Conservation (phyloP, 2,329 filamentous ascomycete species). For the Domatiomyces catenatus region DNA sequence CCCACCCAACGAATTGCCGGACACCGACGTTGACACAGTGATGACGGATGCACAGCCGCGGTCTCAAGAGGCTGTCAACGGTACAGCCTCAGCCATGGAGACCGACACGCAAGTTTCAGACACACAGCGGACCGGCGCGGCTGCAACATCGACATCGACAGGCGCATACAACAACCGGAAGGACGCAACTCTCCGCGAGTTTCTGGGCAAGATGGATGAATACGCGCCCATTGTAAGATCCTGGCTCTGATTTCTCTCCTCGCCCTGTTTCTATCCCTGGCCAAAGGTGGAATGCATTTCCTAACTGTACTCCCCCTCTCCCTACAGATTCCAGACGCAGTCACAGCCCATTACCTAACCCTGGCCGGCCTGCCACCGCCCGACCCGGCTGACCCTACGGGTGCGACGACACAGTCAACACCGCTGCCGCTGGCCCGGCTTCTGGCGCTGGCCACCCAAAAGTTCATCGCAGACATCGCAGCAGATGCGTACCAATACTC, state of each 20-base stretch:
- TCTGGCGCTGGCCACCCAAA: slow-evolving; percentile 92
- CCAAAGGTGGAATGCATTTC: neutral
- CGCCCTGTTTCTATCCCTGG: neutral
- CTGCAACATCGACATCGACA: slow-evolving; percentile 1
- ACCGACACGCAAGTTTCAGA: slow-evolving; percentile 7
- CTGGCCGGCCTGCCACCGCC: slow-evolving; percentile 87
- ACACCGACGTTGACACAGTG: slow-evolving; percentile 18
- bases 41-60: slow-evolving; percentile 13
- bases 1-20: neutral
- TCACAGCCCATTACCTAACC: slow-evolving; percentile 95
- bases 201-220: slow-evolving; percentile 92
- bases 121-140: slow-evolving; percentile 9
- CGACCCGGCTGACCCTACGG: slow-evolving; percentile 55
- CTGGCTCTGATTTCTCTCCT: neutral
- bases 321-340: slow-evolving; percentile 78
- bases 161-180: slow-evolving; percentile 55
- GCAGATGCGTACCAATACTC: slow-evolving; percentile 97
- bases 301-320: neutral
- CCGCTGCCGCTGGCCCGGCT: slow-evolving; percentile 78
- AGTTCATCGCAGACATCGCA: slow-evolving; percentile 94
- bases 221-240: slow-evolving; percentile 80
- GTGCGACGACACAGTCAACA: slow-evolving; percentile 60
- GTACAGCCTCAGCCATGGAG: slow-evolving; percentile 6
- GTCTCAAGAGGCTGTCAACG: slow-evolving; percentile 7
- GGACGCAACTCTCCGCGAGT: slow-evolving; percentile 82